A percentile compares a stretch with the other conserved stretches of the same genome.
These are phyloP conservation scores for Vitis labrusca DNA, from an alignment of 164 flowering plant genomes.

Conservation along the genomic window DNA sequence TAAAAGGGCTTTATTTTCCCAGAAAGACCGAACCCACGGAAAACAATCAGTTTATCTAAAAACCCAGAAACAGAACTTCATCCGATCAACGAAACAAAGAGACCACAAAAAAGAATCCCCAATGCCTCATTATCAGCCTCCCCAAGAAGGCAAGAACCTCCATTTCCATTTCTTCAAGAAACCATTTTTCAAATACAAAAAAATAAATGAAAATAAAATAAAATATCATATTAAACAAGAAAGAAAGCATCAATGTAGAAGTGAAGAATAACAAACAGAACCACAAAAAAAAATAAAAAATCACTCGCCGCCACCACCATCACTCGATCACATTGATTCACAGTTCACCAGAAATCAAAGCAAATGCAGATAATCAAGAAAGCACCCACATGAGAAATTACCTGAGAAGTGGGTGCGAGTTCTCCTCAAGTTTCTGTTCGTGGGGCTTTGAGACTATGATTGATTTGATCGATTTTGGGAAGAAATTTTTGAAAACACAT, in stretches of 20 bases:
- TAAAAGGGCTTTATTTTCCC: too few relatives aligned
- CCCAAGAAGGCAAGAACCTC: not conserved
- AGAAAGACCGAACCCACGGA: not conserved
- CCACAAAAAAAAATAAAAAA: too few relatives aligned
- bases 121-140: too few relatives aligned
- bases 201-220: not conserved
- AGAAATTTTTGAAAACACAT: too few relatives aligned
- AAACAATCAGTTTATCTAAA: constrained; percentile 3
- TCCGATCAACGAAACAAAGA: not conserved
- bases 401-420: constrained; percentile 1
- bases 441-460: constrained; percentile 6
- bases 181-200: not conserved
- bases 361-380: not conserved
- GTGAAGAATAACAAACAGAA: not conserved
- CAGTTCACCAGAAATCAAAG: too few relatives aligned
- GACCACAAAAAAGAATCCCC: not conserved
- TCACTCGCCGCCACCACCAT: too few relatives aligned
- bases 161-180: constrained; percentile 9
- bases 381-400: constrained; percentile 18
- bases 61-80: not conserved
- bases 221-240: not conserved
- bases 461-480: constrained; percentile 14
- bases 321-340: too few relatives aligned
- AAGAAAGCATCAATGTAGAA: not conserved
- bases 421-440: not conserved